Percentiles rank a stretch among this genome's conserved stretches.
These are phyloP conservation scores for Diaporthe helianthi DNA, from an alignment of 2,329 filamentous ascomycete genomes.

Conservation along the genomic window DNA sequence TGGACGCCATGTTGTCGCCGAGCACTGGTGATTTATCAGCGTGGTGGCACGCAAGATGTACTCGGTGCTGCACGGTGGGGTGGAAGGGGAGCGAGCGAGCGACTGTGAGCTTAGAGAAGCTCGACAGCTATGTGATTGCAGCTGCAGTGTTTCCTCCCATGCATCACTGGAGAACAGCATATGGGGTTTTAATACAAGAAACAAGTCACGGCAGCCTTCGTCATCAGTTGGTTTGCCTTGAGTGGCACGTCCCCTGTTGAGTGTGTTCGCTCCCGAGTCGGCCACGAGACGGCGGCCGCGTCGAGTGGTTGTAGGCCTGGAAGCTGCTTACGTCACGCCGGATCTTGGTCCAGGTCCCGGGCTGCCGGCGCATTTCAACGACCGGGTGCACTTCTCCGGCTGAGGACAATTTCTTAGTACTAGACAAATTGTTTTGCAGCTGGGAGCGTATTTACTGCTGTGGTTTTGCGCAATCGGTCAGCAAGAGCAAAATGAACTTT, in stretches of 20 bases:
- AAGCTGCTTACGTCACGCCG: slow-evolving; percentile 20
- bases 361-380: background rate
- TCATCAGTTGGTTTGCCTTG: slow-evolving; percentile 14
- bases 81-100: background rate
- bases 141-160: slow-evolving; percentile 4
- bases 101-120: slow-evolving; percentile 13
- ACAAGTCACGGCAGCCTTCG: background rate
- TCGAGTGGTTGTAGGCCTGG: slow-evolving; percentile 16
- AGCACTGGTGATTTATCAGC: background rate
- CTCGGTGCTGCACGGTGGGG: background rate
- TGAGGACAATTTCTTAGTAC: background rate
- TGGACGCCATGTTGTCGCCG: slow-evolving; percentile 38
- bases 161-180: background rate
- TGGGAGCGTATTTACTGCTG: background rate
- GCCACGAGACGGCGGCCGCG: slow-evolving; percentile 19
- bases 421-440: background rate
- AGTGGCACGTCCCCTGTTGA: slow-evolving; percentile 1
- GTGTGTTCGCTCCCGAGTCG: slow-evolving; percentile 4
- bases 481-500: background rate
- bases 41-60: background rate
- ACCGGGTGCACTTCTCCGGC: background rate
- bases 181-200: background rate
- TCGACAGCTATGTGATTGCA: background rate
- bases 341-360: background rate
- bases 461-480: background rate